Percentiles rank a stretch among this genome's conserved stretches.
Conservation (phyloP, 2,329 filamentous ascomycete species). For the Neopestalotiopsis sp. region DNA sequence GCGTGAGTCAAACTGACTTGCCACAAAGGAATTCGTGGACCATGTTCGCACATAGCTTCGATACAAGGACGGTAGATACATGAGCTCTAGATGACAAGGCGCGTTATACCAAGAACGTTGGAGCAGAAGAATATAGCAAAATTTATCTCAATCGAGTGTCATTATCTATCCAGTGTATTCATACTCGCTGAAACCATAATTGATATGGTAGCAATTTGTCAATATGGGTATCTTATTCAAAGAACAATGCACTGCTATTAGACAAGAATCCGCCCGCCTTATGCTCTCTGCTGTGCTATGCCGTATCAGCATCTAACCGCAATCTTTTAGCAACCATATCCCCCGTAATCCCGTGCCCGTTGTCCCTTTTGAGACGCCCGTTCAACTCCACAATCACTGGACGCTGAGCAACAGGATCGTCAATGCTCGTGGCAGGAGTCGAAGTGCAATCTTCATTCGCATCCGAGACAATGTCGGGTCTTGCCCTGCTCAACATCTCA, state of each 20-base stretch:
- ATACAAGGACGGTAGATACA: too few relatives aligned
- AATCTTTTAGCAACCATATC: constrained; percentile 16
- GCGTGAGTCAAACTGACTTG: too few relatives aligned
- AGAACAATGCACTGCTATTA: neutral
- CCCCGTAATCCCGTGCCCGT: neutral
- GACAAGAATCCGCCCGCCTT: neutral
- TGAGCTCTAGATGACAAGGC: too few relatives aligned
- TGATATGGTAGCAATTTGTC: neutral
- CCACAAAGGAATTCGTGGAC: too few relatives aligned
- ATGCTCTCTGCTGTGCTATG: neutral
- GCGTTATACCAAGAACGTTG: too few relatives aligned
- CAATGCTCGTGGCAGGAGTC: neutral
- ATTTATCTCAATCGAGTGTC: too few relatives aligned
- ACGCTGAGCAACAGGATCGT: neutral
- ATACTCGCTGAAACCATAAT: too few relatives aligned
- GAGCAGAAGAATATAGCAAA: too few relatives aligned
- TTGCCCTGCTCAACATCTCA: neutral
- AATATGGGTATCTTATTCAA: neutral
- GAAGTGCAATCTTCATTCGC: neutral
- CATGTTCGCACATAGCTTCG: too few relatives aligned
- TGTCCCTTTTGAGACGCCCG: neutral
- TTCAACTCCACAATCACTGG: neutral
- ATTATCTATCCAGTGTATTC: too few relatives aligned
- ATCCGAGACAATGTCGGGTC: neutral
- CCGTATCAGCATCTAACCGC: neutral